These are phyloP conservation scores for Erigeron philadelphicus DNA, from an alignment of 140 eudicot genomes.

Conservation along the genomic window DNA sequence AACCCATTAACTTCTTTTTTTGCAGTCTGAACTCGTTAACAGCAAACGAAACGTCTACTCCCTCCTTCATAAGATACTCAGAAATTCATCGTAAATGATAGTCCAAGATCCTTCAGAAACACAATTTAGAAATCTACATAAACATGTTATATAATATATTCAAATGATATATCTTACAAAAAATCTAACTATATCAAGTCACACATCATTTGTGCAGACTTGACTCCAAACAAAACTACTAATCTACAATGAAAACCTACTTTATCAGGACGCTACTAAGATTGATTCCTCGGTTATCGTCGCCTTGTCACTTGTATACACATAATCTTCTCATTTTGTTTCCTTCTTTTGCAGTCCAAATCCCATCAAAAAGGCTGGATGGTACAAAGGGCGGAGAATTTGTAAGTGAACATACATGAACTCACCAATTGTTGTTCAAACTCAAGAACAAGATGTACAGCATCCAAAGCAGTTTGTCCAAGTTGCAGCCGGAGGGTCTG, in stretches of 20 bases:
- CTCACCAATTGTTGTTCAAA: conserved; percentile 1
- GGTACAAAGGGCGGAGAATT: background rate
- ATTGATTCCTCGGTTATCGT: conserved; percentile 10
- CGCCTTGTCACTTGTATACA: background rate
- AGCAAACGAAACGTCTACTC: too few relatives aligned
- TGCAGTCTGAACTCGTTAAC: too few relatives aligned
- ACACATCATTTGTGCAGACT: conserved; percentile 23
- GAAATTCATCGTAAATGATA: background rate
- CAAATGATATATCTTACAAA: conserved; percentile 16
- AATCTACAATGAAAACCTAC: conserved; percentile 28
- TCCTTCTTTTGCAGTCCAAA: background rate
- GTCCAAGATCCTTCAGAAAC: background rate
- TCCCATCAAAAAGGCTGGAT: background rate
- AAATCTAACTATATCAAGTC: conserved; percentile 20
- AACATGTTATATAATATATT: background rate
- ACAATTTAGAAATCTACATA: background rate
- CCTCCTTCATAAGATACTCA: background rate
- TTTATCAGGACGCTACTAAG: conserved; percentile 16
- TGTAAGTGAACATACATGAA: background rate
- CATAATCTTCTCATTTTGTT: background rate
- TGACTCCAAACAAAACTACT: conserved; percentile 24
- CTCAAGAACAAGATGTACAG: conserved; percentile 38
- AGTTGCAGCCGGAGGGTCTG: conserved; percentile 29
- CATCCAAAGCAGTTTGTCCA: conserved; percentile 48
- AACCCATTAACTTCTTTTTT: too few relatives aligned